Conservation (phyloP, 306 rosid species). For the Trichosanthes truncata region DNA sequence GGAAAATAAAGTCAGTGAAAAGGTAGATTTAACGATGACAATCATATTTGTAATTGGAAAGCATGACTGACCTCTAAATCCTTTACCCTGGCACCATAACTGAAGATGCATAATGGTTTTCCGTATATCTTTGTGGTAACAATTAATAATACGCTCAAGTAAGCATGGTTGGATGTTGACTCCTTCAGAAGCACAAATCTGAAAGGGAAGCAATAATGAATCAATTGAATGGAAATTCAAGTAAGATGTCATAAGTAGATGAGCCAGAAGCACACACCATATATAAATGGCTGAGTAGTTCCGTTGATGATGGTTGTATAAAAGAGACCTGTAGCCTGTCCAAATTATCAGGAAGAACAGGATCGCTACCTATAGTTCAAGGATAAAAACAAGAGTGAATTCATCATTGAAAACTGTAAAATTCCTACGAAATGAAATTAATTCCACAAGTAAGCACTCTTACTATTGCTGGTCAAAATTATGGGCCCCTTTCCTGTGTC, state of each 20-base stretch:
- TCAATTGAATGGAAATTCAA: not conserved
- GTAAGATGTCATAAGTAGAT: not conserved
- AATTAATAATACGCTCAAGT: slow-evolving; percentile 46
- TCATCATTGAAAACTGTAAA: slow-evolving; percentile 16
- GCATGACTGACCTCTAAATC: slow-evolving; percentile 32
- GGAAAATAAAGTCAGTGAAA: not conserved
- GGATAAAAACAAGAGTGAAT: slow-evolving; percentile 16
- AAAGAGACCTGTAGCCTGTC: slow-evolving; percentile 42
- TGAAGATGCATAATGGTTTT: slow-evolving; percentile 77
- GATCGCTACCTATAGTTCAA: slow-evolving; percentile 43
- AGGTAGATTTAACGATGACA: not conserved
- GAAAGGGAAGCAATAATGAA: slow-evolving; percentile 17
- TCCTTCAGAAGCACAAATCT: slow-evolving; percentile 72
- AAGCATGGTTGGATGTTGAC: slow-evolving; percentile 34
- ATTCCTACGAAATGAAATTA: slow-evolving; percentile 10
- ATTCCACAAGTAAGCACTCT: slow-evolving; percentile 26
- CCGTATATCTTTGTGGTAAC: slow-evolving; percentile 63
- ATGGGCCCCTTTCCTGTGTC: slow-evolving; percentile 76
- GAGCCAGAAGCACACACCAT: slow-evolving; percentile 41
- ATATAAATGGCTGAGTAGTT: slow-evolving; percentile 52
- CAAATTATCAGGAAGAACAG: slow-evolving; percentile 48
- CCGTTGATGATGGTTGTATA: slow-evolving; percentile 44
- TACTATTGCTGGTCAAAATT: slow-evolving; percentile 88
- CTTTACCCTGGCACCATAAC: slow-evolving; percentile 80
- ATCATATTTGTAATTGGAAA: slow-evolving; percentile 1